Evolutionary conservation across 179 eudicot species (phyloP), one percentile per base, ranked within the genome.

Genomic region (Spinacia oleracea): DNA sequence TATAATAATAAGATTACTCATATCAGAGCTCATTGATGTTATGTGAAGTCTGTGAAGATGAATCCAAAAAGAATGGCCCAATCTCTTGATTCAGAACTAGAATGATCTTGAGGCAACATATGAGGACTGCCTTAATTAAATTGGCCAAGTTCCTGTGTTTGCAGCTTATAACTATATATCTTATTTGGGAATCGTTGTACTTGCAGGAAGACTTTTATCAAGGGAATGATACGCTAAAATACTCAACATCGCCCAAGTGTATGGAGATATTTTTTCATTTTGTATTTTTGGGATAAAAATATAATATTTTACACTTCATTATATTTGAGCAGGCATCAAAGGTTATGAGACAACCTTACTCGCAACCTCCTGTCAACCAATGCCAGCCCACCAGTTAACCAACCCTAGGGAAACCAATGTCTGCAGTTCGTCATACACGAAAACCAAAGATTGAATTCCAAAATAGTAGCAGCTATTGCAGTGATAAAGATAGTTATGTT

Each of bases 241-340:
- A 98, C 99, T n/a, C 98, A 93, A 79, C 97, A 93, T 81, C 91
- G 99, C 70, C 93, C 98, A 60, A 93, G 78, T 81, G 99, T 96
- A 90, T 78, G 91, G 51, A 50, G 66, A n/a, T n/a, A 74, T 78
- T 43, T 53, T 27, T 76, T 48, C 1, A 45, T 53, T 23, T 14
- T 25, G 16, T 50, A 5, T 65, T 55, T 70, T 45, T 34, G 6
- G 53, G 4, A 38, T 10, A n/a, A 20, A 20, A 70, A 23, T 0
- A 12, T 63, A 38, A 32, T 66, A n/a, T n/a, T n/a, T 6, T 23
- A 18, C 69, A n/a, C 65, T 74, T 66, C 50, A 68, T 23, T 46
- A 65, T 46, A 67, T 59, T 50, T 84, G 73, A 58, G 72, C 92
- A 96, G 99, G 98, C 98, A 75, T 87, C 98, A 0, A 97, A 94